These are phyloP conservation scores for Fomitopsis serialis DNA, from an alignment of 768 basidiomycete genomes.

Conservation along the genomic window DNA sequence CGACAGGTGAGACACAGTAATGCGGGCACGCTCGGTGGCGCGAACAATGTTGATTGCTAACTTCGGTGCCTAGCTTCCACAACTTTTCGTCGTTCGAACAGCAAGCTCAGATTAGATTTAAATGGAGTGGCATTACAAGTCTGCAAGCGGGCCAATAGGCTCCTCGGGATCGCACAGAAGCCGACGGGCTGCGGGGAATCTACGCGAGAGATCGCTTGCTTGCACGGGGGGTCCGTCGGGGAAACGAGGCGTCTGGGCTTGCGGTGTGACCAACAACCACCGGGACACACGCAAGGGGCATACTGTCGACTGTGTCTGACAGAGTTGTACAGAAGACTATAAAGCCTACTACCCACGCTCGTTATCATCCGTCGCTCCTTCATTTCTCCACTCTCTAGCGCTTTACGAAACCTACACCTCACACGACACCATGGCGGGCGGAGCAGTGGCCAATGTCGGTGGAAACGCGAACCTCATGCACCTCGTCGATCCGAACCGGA, in stretches of 20 bases:
- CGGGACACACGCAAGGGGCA: conserved; percentile 1
- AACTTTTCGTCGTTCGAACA: background rate
- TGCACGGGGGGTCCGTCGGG: conserved; percentile 8
- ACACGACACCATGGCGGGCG: conserved; percentile 47
- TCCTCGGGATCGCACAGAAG: background rate
- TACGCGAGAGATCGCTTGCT: conserved; percentile 11
- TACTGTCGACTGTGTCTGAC: background rate
- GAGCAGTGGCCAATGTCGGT: conserved; percentile 23
- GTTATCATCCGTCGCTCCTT: conserved; percentile 16
- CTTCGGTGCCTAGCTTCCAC: background rate
- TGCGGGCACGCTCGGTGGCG: too few relatives aligned
- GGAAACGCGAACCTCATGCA: background rate
- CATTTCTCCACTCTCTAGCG: conserved; percentile 11
- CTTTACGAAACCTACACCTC: conserved; percentile 6
- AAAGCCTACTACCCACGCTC: conserved; percentile 17
- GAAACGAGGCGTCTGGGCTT: background rate
- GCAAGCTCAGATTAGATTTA: background rate
- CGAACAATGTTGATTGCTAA: background rate
- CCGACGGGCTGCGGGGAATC: conserved; percentile 12
- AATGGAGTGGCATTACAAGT: background rate
- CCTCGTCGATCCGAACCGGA: conserved; percentile 4
- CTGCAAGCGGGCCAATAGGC: conserved; percentile 9
- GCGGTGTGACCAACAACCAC: conserved; percentile 2
- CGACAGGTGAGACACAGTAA: too few relatives aligned
- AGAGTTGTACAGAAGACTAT: conserved; percentile 8